These are phyloP conservation scores for Pythium plurisporium DNA, from an alignment of 352 stramenopile genomes.

Conservation along the genomic window DNA sequence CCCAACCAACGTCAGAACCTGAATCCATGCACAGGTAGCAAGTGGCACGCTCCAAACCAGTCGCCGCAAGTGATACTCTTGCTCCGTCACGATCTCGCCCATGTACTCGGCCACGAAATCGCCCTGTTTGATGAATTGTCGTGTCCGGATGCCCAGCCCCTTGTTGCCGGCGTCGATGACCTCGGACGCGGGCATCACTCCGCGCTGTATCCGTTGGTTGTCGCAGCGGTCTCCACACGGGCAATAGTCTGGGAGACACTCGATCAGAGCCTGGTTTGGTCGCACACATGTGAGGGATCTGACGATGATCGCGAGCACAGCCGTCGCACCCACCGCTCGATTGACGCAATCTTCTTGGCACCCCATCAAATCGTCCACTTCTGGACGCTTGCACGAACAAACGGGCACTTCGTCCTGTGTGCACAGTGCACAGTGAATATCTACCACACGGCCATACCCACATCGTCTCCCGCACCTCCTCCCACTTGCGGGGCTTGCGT, in stretches of 20 bases:
- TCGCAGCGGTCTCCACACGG: conserved; percentile 59
- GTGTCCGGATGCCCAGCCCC: conserved; percentile 47
- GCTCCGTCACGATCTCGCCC: conserved; percentile 80
- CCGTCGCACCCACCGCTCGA: conserved; percentile 36
- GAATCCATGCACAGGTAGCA: neutral
- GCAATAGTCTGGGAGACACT: conserved; percentile 57
- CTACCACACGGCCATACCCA: neutral
- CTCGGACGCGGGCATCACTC: conserved; percentile 43
- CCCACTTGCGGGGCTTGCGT: conserved; percentile 43
- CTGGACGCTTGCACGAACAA: conserved; percentile 46
- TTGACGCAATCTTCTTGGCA: conserved; percentile 78
- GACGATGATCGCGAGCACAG: no score
- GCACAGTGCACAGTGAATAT: neutral
- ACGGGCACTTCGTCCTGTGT: conserved; percentile 63
- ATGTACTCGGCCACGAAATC: conserved; percentile 82
- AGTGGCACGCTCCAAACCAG: conserved; percentile 53
- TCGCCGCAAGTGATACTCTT: conserved; percentile 74
- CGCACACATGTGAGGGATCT: no score
- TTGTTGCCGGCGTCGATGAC: conserved; percentile 60
- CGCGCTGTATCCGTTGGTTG: conserved; percentile 74
- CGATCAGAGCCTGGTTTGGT: conserved; percentile 61
- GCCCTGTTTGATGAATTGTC: conserved; percentile 46
- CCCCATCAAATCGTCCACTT: conserved; percentile 31
- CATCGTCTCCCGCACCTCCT: conserved; percentile 27
- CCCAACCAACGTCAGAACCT: no score